phyloP scores from a whole-genome alignment of 2,329 filamentous ascomycete genomes.

The Aspergillus aculeatinus region DNA sequence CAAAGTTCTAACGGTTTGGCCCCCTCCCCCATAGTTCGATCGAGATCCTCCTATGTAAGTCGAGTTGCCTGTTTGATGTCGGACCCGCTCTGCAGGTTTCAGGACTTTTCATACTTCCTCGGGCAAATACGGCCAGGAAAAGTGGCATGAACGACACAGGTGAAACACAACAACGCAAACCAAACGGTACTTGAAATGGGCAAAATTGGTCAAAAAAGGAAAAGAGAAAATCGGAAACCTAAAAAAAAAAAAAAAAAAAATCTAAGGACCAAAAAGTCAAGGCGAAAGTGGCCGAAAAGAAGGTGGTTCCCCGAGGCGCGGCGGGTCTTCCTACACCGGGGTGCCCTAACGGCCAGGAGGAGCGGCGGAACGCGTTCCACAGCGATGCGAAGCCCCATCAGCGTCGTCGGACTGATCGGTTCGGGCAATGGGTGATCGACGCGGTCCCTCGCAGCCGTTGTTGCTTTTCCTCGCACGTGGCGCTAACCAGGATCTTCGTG shows the following conservation, averaged over 20 bases:
- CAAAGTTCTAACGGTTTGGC: background rate
- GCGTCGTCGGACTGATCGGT: constrained; percentile 27
- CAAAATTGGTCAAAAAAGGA: background rate
- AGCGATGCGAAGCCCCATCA: constrained; percentile 19
- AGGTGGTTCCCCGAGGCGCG: constrained; percentile 1
- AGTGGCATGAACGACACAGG: background rate
- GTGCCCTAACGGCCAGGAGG: constrained; percentile 12
- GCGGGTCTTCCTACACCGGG: constrained; percentile 8
- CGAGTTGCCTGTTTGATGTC: background rate
- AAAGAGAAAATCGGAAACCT: background rate
- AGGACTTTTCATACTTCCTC: background rate
- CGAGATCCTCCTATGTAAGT: background rate
- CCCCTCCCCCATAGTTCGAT: background rate
- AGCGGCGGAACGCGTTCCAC: constrained; percentile 23
- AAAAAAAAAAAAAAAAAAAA: background rate
- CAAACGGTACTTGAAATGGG: background rate
- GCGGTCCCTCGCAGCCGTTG: constrained; percentile 39
- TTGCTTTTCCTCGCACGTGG: constrained; percentile 39
- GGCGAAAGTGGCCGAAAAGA: background rate
- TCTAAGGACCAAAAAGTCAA: no score
- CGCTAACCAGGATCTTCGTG: constrained; percentile 41
- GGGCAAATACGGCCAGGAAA: background rate
- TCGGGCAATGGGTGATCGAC: constrained; percentile 36
- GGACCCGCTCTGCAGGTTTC: background rate
- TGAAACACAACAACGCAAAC: background rate